Conservation (phyloP, 2,329 filamentous ascomycete species). For the Calonectria fujianensis region DNA sequence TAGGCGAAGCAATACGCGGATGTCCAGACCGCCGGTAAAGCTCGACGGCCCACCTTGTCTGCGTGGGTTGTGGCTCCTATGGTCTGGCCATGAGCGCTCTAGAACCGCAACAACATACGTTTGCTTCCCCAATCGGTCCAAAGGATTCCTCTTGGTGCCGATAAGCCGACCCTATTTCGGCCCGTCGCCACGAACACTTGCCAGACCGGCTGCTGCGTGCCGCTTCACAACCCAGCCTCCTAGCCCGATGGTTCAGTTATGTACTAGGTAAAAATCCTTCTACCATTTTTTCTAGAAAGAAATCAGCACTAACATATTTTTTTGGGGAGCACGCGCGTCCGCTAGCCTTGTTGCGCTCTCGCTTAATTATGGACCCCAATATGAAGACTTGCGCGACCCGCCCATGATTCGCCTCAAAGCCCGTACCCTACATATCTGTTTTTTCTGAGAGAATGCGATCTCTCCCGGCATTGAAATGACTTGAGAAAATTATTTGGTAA, state of each 20-base stretch:
- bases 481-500: not conserved
- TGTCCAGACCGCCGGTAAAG: not conserved
- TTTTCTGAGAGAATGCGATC: not conserved
- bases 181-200: not conserved
- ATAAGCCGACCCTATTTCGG: not conserved
- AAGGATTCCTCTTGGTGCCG: not conserved
- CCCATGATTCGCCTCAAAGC: not conserved
- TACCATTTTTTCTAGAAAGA: not conserved
- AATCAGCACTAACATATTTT: not conserved
- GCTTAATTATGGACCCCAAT: not conserved
- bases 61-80: not conserved
- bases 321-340: not conserved
- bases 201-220: not conserved
- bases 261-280: not conserved
- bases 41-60: not conserved
- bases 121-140: not conserved
- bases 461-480: not conserved
- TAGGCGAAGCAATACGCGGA: not conserved
- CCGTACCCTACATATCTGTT: not conserved
- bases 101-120: not conserved
- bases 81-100: not conserved
- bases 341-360: not conserved
- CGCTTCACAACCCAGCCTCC: not conserved
- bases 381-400: not conserved
- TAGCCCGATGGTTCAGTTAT: not conserved